Evolutionary conservation across 1,139 yeast species (phyloP).

Genomic region (Pneumocystis carinii): DNA sequence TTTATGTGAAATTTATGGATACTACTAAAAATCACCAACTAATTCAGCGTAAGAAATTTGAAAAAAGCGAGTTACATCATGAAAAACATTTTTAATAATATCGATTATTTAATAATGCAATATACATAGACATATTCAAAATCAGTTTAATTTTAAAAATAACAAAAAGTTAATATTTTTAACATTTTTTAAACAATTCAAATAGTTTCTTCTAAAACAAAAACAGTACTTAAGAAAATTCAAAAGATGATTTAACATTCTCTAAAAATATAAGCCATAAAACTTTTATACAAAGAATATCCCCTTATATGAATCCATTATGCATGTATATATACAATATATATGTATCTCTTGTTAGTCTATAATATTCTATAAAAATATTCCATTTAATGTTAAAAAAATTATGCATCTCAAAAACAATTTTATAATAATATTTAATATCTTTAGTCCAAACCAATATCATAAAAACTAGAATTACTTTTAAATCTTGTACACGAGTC

Average conservation of each 20-base stretch:
- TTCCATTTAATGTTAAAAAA: not conserved
- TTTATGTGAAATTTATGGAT: not conserved
- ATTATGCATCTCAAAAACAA: not conserved
- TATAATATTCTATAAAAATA: not conserved
- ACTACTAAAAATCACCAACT: not conserved
- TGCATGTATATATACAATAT: not conserved
- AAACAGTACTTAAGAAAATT: too few relatives aligned
- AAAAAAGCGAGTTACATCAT: not conserved
- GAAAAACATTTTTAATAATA: not conserved
- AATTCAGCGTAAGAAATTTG: not conserved
- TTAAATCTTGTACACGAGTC: not conserved
- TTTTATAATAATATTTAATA: not conserved
- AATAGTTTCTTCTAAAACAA: too few relatives aligned
- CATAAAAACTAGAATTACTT: not conserved
- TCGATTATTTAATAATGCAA: not conserved
- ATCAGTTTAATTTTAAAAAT: not conserved
- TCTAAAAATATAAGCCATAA: too few relatives aligned
- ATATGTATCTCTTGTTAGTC: too few relatives aligned
- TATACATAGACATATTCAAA: too few relatives aligned
- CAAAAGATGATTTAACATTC: too few relatives aligned
- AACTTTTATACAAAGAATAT: too few relatives aligned
- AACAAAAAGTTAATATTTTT: not conserved
- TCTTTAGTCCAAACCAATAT: not conserved
- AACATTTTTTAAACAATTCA: not conserved
- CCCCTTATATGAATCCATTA: not conserved